A percentile compares a stretch with the other conserved stretches of the same genome.
Conservation (phyloP, 2,329 filamentous ascomycete genomes). For the Fusarium musae region DNA sequence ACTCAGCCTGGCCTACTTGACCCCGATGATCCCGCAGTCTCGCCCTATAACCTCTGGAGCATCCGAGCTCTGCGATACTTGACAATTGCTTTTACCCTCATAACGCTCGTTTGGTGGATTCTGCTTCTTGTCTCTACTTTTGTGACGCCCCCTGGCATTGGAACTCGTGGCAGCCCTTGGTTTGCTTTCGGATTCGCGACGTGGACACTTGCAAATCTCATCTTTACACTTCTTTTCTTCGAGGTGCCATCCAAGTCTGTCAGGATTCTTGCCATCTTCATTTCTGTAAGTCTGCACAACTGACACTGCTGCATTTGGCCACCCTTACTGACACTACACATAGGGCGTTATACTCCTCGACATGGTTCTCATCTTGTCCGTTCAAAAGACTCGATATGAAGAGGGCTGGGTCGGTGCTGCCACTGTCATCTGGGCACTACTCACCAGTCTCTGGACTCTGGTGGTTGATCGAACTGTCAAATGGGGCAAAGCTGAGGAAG, state of each 20-base stretch:
- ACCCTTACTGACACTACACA: constrained; percentile 13
- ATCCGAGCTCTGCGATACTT: constrained; percentile 83
- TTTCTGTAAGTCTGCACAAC: constrained; percentile 56
- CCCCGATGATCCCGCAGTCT: constrained; percentile 66
- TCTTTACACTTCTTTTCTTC: constrained; percentile 88
- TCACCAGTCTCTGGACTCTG: constrained; percentile 84
- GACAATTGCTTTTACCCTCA: constrained; percentile 77
- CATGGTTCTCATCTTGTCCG: constrained; percentile 81
- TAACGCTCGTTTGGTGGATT: constrained; percentile 93
- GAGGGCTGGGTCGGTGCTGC: constrained; percentile 93
- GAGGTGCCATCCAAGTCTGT: constrained; percentile 82
- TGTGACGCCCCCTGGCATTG: constrained; percentile 86
- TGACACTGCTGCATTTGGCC: constrained; percentile 24
- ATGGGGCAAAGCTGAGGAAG: constrained; percentile 93
- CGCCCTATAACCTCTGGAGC: constrained; percentile 94
- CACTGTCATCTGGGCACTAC: constrained; percentile 81
- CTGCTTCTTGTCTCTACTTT: constrained; percentile 90
- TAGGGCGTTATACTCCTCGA: constrained; percentile 63
- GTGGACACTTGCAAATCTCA: constrained; percentile 78
- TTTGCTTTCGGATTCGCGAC: constrained; percentile 87
- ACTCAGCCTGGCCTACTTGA: constrained; percentile 48
- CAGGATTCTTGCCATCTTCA: constrained; percentile 75
- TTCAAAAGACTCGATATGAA: constrained; percentile 79
- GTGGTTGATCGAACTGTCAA: constrained; percentile 83
- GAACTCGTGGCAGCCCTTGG: constrained; percentile 91